Conservation (phyloP, 2,329 filamentous ascomycete genomes). For the Aspergillus quadricinctus region DNA sequence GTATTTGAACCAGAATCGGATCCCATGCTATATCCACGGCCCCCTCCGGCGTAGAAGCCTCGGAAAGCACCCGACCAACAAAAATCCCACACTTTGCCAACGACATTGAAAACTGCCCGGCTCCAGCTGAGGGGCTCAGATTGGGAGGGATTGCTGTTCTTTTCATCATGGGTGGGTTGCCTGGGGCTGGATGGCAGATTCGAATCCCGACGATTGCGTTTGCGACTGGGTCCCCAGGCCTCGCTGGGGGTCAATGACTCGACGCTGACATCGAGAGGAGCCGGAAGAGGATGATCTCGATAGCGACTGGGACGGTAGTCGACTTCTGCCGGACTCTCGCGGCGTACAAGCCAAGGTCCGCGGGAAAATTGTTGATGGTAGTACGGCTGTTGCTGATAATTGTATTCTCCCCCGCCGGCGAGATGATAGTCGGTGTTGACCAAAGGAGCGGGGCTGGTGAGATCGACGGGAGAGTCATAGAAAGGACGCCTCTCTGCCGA, state of each 20-base stretch:
- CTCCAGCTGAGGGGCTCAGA: constrained; percentile 33
- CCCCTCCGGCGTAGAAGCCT: constrained; percentile 84
- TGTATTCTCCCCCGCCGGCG: constrained; percentile 18
- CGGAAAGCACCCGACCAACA: constrained; percentile 68
- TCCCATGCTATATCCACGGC: constrained; percentile 62
- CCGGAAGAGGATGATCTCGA: constrained; percentile 24
- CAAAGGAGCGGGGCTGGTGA: constrained; percentile 33
- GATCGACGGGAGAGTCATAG: constrained; percentile 21
- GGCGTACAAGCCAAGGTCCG: constrained; percentile 14
- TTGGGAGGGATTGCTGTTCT: constrained; percentile 8
- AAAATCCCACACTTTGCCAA: constrained; percentile 75
- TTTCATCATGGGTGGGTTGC: constrained; percentile 10
- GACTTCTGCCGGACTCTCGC: constrained; percentile 27
- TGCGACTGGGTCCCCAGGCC: constrained; percentile 22
- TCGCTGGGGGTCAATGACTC: constrained; percentile 19
- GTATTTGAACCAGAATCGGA: constrained; percentile 12
- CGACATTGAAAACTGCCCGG: constrained; percentile 39
- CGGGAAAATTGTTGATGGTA: constrained; percentile 4
- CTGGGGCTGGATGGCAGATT: constrained; percentile 7
- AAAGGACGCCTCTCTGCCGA: constrained; percentile 18
- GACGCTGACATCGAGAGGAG: constrained; percentile 24
- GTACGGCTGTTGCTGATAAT: constrained; percentile 15
- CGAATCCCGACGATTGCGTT: constrained; percentile 31
- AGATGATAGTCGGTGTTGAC: constrained; percentile 38
- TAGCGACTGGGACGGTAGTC: constrained; percentile 44